Base-by-base conservation (phyloP, 257 asterid genomes). In the Lithospermum erythrorhizon region DNA sequence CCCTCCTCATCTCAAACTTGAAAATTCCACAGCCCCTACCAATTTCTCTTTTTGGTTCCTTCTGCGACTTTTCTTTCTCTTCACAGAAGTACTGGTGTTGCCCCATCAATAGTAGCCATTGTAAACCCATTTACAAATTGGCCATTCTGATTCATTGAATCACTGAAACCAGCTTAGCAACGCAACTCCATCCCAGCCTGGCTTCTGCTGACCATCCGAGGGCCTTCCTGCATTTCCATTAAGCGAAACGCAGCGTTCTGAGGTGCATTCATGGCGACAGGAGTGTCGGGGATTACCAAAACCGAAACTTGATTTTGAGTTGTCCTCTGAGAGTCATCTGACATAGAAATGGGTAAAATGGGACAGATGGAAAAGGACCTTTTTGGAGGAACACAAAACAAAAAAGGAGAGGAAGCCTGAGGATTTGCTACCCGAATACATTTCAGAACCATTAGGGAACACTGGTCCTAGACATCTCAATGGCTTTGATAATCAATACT, bases 321-420 rank as follows among this genome's bases (percentile, higher is more conserved):
- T 7, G 57, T n/a, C 19, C 63, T 13, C 30, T 72, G 83, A 55
- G 82, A 29, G 19, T 61, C 76, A 25, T 56, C 57, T 13, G 85
- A 69, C 30, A 63, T 70, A 14, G 79, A 59, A 63, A 91, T 85
- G 98, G 96, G 76, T 79, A 91, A 77, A 13, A 91, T 76, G 16
- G 98, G 98, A 52, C 98, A 3, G 89, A 69, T 4, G 98, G 98
- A 53, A 91, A 91, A 35, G 98, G 98, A 32, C 97, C 98, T 14
- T 79, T n/a, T 55, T 9, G 98, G 98, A 13, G 98, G 78, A 55
- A 91, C 87, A 67, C 98, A 88, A 17, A 83, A 35, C 45, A 87
- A 68, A 91, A 91, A 22, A 4, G 97, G 89, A 20, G 87, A 30
- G 21, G 23, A 15, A 2, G 94, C 85, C 23, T 84, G 88, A 22